Evolutionary conservation across 2,329 filamentous ascomycete species (phyloP), one percentile per base, ranked within the genome.

Genomic region (Aspergillus sp.): DNA sequence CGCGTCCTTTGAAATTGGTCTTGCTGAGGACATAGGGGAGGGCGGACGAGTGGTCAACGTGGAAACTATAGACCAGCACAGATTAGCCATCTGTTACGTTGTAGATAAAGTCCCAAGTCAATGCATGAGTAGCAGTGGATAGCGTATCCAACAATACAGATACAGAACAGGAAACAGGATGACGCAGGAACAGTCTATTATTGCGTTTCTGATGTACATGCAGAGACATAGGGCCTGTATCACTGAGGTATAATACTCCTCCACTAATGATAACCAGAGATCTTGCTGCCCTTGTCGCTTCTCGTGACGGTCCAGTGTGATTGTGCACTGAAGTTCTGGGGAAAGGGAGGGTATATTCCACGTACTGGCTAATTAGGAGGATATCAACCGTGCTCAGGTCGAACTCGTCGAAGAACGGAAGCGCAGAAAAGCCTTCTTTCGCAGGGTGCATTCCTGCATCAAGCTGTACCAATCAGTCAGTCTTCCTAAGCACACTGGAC

Each of bases 351-450:
- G 45, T 56, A 53, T 51, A 47, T 47, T 53, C 47, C 62, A 84
- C 90, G 87, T 94, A 97, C 93, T 98, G 93, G 83, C 90, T 97
- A 64, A 98, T 95, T 56, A 98, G 78, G 47, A 98, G 86, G 60
- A 98, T 86, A 68, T 98, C 93, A 57, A 98, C 90, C 1, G 89
- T 95, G 72, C 91, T 96, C 17, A 98, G 78, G 65, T 98, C 93
- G 70, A 97, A 98, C 64, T 97, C 90, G 67, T 98, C 93, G 70
- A 96, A 98, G 74, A 96, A 98, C 0, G 93, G 93, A 44, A 98
- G 82, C 7, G 88, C 87, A 2, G 90, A 88, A 51, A 97, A 83
- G 33, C 93, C 93, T 63, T 97, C 90, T 68, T 96, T 95, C 7
- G 89, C 93, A 44, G 93, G 90, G 68, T 98, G 93, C 74, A 96